Percentiles rank a stretch among this genome's conserved stretches.
phyloP scores from a whole-genome alignment of 805 yeast species.

The Teunomyces barrocoloradensis region DNA sequence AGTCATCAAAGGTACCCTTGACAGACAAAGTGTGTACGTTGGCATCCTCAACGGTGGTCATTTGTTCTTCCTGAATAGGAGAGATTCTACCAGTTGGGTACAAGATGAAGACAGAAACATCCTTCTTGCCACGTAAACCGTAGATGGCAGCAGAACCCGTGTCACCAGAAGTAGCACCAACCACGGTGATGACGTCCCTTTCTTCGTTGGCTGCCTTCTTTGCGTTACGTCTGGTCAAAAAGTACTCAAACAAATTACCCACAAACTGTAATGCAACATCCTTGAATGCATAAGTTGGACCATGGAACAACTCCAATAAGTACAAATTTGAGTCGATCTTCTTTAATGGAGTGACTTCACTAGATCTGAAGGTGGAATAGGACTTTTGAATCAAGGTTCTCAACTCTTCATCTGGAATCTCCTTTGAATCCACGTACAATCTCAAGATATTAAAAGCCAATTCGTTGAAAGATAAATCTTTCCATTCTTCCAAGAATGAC shows the following conservation, averaged over 20 bases:
- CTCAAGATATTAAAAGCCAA: constrained; percentile 85
- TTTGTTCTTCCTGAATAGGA: constrained; percentile 96
- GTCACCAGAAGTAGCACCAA: constrained; percentile 99
- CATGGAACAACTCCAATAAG: constrained; percentile 92
- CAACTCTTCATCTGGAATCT: constrained; percentile 72
- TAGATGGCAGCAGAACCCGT: constrained; percentile 99
- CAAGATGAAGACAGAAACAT: constrained; percentile 93
- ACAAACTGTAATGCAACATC: constrained; percentile 98
- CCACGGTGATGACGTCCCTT: constrained; percentile 86
- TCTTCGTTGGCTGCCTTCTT: constrained; percentile 46
- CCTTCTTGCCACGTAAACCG: constrained; percentile 95
- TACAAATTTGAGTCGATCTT: constrained; percentile 62
- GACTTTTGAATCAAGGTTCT: constrained; percentile 61
- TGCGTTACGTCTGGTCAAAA: constrained; percentile 72
- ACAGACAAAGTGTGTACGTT: constrained; percentile 95
- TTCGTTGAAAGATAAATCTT: constrained; percentile 72
- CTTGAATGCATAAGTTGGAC: constrained; percentile 98
- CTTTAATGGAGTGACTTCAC: constrained; percentile 83
- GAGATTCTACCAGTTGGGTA: constrained; percentile 98
- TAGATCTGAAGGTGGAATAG: constrained; percentile 86
- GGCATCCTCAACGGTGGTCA: constrained; percentile 92
- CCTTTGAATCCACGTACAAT: constrained; percentile 66
- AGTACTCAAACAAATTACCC: constrained; percentile 94
- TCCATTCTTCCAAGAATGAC: constrained; percentile 65
- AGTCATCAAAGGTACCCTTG: constrained; percentile 95